phyloP scores from a whole-genome alignment of 2,329 filamentous ascomycete genomes.

The Trichoderma asperellum region DNA sequence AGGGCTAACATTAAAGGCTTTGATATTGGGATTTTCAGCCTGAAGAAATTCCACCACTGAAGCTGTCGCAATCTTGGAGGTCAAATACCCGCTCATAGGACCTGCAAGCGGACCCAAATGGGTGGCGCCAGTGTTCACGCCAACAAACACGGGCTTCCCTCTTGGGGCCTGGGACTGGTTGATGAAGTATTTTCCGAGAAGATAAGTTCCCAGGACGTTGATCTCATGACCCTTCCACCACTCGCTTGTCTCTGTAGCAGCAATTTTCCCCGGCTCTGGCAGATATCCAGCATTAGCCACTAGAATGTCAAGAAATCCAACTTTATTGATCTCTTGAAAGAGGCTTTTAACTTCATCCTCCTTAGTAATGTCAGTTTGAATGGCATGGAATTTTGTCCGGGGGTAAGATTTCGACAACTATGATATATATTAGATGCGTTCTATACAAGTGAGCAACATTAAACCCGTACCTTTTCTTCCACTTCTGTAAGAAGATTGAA shows the following conservation, averaged over 20 bases:
- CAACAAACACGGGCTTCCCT: slow-evolving; percentile 11
- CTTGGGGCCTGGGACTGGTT: slow-evolving; percentile 1
- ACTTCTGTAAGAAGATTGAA: neutral
- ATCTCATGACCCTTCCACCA: slow-evolving; percentile 22
- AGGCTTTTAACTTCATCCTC: slow-evolving; percentile 3
- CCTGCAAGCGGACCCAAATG: neutral
- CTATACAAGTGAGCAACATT: too few species aligned
- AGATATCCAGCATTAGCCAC: slow-evolving; percentile 15
- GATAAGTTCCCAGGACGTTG: slow-evolving; percentile 15
- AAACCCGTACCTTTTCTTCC: neutral
- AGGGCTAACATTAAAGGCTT: slow-evolving; percentile 2
- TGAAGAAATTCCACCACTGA: slow-evolving; percentile 17
- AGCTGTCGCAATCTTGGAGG: slow-evolving; percentile 9
- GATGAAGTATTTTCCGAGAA: slow-evolving; percentile 5
- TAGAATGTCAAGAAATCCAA: slow-evolving; percentile 10
- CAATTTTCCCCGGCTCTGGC: neutral
- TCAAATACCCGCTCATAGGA: slow-evolving; percentile 1
- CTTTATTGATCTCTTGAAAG: slow-evolving; percentile 9
- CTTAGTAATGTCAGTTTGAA: slow-evolving; percentile 2
- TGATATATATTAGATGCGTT: neutral
- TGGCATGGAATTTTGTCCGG: neutral
- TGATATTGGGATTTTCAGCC: slow-evolving; percentile 8
- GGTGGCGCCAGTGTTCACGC: slow-evolving; percentile 7
- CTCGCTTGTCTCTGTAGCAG: neutral
- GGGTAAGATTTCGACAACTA: slow-evolving; percentile 1